These are phyloP conservation scores for Aspergillus neotritici DNA, from an alignment of 2,329 filamentous ascomycete species.

Conservation along the genomic window DNA sequence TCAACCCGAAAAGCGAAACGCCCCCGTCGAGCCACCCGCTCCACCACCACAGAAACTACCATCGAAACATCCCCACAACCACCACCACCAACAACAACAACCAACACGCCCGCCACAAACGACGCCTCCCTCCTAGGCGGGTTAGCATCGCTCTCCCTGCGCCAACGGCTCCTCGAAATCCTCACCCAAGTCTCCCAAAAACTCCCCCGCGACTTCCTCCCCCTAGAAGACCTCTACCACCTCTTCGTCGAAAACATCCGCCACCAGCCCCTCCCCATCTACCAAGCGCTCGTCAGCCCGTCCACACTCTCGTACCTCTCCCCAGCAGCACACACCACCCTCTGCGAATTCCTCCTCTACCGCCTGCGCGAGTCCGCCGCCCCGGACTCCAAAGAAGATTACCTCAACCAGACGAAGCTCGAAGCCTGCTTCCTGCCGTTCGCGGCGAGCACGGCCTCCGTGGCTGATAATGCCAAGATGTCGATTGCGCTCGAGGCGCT, in stretches of 20 bases:
- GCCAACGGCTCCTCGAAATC: conserved; percentile 42
- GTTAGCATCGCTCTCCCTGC: conserved; percentile 36
- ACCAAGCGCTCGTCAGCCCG: conserved; percentile 42
- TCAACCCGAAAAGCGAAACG: conserved; percentile 29
- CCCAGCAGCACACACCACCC: conserved; percentile 41
- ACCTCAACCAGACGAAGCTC: conserved; percentile 47
- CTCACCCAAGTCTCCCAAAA: conserved; percentile 35
- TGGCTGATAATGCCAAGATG: conserved; percentile 67
- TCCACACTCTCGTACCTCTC: conserved; percentile 40
- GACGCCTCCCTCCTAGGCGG: conserved; percentile 33
- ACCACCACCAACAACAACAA: neutral
- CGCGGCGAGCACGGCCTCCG: conserved; percentile 55
- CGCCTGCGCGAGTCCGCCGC: conserved; percentile 44
- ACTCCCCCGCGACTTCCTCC: conserved; percentile 32
- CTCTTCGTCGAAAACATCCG: conserved; percentile 45
- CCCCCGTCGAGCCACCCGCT: conserved; percentile 23
- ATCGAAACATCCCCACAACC: neutral
- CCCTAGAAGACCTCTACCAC: conserved; percentile 37
- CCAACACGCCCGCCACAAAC: conserved; percentile 9
- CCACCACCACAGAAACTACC: conserved; percentile 1
- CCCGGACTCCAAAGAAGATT: conserved; percentile 34
- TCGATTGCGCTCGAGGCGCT: conserved; percentile 63
- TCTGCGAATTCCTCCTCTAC: conserved; percentile 50
- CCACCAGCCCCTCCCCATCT: conserved; percentile 41
- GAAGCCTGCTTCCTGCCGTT: conserved; percentile 60